These are phyloP conservation scores for Sphagnum contortum DNA, from an alignment of 225 moss, liverwort and hornwort genomes.

Conservation along the genomic window DNA sequence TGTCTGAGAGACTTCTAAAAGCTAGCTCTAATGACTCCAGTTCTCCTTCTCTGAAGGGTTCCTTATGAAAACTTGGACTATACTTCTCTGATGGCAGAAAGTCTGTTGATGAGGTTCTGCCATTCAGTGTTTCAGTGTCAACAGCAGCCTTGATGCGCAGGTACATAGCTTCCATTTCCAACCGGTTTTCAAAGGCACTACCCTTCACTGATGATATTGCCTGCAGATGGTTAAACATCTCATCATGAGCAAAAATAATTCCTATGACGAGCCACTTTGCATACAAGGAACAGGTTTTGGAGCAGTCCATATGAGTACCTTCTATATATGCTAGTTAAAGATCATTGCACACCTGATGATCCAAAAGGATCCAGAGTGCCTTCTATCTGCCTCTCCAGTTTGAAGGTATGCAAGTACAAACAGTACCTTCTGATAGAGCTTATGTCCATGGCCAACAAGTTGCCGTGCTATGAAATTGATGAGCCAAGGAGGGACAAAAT, in stretches of 20 bases:
- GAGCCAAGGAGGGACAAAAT: slow-evolving; percentile 79
- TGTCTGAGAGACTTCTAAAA: slow-evolving; percentile 14
- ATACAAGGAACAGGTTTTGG: too few relatives aligned
- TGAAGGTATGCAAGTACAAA: too few relatives aligned
- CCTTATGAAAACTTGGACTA: slow-evolving; percentile 5
- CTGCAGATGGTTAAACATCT: slow-evolving; percentile 6
- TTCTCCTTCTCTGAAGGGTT: slow-evolving; percentile 16
- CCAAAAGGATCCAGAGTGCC: too few relatives aligned
- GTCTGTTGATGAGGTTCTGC: slow-evolving; percentile 9
- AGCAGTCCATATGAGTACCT: too few relatives aligned
- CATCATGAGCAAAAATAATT: too few relatives aligned
- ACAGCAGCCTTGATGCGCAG: slow-evolving; percentile 27
- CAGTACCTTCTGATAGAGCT: slow-evolving; percentile 90
- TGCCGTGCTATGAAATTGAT: slow-evolving; percentile 93
- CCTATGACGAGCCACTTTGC: too few relatives aligned
- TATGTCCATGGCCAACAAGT: slow-evolving; percentile 83
- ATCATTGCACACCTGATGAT: too few relatives aligned
- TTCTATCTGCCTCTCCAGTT: too few relatives aligned
- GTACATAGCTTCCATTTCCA: slow-evolving; percentile 35
- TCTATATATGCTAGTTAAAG: too few relatives aligned
- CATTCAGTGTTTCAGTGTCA: slow-evolving; percentile 12
- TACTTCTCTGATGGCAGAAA: slow-evolving; percentile 16
- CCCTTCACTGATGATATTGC: slow-evolving; percentile 40
- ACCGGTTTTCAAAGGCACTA: slow-evolving; percentile 35
- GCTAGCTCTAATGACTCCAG: slow-evolving; percentile 16